Percentiles rank a stretch among this genome's conserved stretches.
Evolutionary conservation across 257 asterid species (phyloP).

Genomic region (Prunella vulgaris): DNA sequence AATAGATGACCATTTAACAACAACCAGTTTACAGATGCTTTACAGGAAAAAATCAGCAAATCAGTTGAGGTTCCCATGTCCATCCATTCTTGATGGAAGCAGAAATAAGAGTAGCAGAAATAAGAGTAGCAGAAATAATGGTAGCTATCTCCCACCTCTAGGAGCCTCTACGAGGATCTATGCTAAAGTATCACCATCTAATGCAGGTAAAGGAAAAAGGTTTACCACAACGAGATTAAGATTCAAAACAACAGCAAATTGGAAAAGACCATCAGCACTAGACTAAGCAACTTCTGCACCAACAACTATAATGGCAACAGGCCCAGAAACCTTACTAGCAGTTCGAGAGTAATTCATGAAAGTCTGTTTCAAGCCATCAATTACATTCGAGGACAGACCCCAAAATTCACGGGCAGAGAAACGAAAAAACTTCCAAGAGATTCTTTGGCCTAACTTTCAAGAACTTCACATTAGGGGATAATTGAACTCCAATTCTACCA

Average conservation of each 20-base stretch:
- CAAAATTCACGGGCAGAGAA: constrained; percentile 80
- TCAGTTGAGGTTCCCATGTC: too few species aligned
- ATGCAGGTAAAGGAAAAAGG: constrained; percentile 90
- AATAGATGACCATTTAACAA: too few species aligned
- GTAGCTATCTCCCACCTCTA: constrained; percentile 92
- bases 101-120: too few species aligned
- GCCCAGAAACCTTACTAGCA: constrained; percentile 95
- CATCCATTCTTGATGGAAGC: too few species aligned
- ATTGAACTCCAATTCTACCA: constrained; percentile 85
- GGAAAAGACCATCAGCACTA: constrained; percentile 80
- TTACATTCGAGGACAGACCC: constrained; percentile 66
- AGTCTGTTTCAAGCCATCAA: constrained; percentile 81
- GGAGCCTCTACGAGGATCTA: constrained; percentile 82
- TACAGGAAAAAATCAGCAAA: too few species aligned
- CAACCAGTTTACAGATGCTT: too few species aligned
- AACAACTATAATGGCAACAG: constrained; percentile 93
- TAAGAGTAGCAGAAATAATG: too few species aligned
- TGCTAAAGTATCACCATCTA: constrained; percentile 91
- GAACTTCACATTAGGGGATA: constrained; percentile 73
- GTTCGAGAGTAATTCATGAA: constrained; percentile 78
- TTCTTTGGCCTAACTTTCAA: constrained; percentile 59
- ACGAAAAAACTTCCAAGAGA: constrained; percentile 49
- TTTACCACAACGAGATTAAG: constrained; percentile 89
- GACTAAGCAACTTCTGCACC: constrained; percentile 98
- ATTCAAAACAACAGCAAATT: constrained; percentile 84